Base-by-base conservation (phyloP, 2,329 filamentous ascomycete genomes). In the Truncatella angustata region DNA sequence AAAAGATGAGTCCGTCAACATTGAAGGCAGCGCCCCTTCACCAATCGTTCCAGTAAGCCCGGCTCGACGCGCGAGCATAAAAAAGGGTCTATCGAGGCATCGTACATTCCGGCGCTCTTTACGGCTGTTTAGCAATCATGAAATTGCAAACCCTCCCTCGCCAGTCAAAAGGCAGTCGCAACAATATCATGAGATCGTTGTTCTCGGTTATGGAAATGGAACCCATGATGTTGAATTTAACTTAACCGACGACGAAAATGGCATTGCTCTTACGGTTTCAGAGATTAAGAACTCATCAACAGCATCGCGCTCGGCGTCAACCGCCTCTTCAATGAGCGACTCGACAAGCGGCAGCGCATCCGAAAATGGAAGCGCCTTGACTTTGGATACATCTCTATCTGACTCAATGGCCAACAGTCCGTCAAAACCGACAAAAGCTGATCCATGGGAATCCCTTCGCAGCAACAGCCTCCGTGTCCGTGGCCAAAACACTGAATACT, bases 141-240 rank as follows among this genome's bases (percentile, higher is more conserved):
- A 26, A 24, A 24, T 16, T 44, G 40, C 24, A 21, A 44, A 28
- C 14, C 23, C 40, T 30, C 16, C 23, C 23, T n/a, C 7, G 4
- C 28, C 40, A 23, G 28, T 24, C 23, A 23, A n/a, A 64, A 43
- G n/a, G 46, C 56, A 20, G 56, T 64, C 54, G 40, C 60, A 58
- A 1, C 57, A 63, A 0, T 75, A 76, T 53, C 75, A 77, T 49
- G 79, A 83, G 58, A 81, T 81, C 24, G 66, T 81, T 0, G 71
- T 81, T 5, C 70, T 75, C 4, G 77, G 78, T 1, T 81, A 82
- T 53, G 79, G 79, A 9, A 81, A 82, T 45, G 78, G 77, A 1
- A 79, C 73, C 2, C 77, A 77, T 32, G 58, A 66, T 2, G 70
- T 72, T 4, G 43, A 43, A 11, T 32, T 50, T 7, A 45, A 40